phyloP scores from a whole-genome alignment of 2,329 filamentous ascomycete species.

The Trichoderma sp. region DNA sequence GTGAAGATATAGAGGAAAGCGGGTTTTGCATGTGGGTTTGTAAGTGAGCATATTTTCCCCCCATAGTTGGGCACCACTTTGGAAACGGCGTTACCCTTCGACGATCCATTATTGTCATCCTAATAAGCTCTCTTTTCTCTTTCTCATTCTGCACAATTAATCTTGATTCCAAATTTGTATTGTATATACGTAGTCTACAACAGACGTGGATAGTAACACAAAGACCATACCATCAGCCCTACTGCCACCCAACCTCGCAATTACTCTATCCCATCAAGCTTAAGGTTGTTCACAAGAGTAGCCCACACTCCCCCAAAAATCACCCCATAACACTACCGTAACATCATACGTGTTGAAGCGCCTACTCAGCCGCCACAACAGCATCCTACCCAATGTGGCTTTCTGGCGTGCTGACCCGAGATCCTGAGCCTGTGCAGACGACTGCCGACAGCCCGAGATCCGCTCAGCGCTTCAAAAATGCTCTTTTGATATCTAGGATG shows the following conservation, averaged over 20 bases:
- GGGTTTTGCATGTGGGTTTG: background rate
- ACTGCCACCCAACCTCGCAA: background rate
- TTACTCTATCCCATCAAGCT: background rate
- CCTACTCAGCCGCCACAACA: slow-evolving; percentile 3
- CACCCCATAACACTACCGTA: background rate
- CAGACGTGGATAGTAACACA: background rate
- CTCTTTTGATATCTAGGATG: background rate
- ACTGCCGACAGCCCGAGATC: slow-evolving; percentile 15
- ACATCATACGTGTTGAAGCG: background rate
- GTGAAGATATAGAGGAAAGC: background rate
- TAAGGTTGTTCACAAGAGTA: background rate
- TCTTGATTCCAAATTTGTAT: background rate
- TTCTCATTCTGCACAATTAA: background rate
- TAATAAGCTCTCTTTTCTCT: background rate
- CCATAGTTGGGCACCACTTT: background rate
- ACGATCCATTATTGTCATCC: background rate
- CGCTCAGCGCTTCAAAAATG: background rate
- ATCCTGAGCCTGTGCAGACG: background rate
- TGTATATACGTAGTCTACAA: background rate
- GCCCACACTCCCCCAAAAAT: no score
- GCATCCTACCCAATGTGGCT: background rate
- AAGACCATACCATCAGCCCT: background rate
- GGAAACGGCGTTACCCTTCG: background rate
- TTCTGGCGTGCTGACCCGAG: slow-evolving; percentile 6
- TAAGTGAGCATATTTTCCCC: background rate